Evolutionary conservation across 169 alveolate genomes (phyloP).

Genomic region (Amoebophrya sp.): DNA sequence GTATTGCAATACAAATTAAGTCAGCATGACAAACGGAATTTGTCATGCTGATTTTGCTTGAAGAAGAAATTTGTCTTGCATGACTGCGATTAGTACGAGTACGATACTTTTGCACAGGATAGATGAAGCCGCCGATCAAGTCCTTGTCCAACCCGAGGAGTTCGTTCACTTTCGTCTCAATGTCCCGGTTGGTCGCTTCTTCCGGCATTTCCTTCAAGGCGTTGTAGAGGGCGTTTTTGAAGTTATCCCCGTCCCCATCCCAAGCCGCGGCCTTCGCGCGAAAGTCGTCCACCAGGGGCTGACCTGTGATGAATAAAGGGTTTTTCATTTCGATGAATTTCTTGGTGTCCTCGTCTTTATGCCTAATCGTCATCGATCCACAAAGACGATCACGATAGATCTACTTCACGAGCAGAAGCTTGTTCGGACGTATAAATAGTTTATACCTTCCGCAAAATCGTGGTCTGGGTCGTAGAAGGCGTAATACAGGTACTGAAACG

Average conservation of each 20-base stretch:
- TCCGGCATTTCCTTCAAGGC: not conserved
- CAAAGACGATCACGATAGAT: too few relatives aligned
- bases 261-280: not conserved
- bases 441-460: not conserved
- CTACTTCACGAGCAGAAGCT: too few relatives aligned
- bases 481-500: not conserved
- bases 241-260: not conserved
- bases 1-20: too few relatives aligned
- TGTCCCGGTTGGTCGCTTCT: not conserved
- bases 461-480: not conserved
- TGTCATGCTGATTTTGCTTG: too few relatives aligned
- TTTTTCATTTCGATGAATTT: not conserved
- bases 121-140: not conserved
- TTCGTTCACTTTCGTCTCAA: not conserved
- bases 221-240: not conserved
- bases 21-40: too few relatives aligned
- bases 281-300: not conserved
- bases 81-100: too few relatives aligned
- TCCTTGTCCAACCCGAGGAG: not conserved
- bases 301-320: not conserved
- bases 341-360: not conserved
- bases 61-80: too few relatives aligned
- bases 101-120: too few relatives aligned
- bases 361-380: too few relatives aligned
- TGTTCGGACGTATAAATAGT: too few relatives aligned